phyloP scores from a whole-genome alignment of 2,329 filamentous ascomycete genomes.

The Orbilia quercus region DNA sequence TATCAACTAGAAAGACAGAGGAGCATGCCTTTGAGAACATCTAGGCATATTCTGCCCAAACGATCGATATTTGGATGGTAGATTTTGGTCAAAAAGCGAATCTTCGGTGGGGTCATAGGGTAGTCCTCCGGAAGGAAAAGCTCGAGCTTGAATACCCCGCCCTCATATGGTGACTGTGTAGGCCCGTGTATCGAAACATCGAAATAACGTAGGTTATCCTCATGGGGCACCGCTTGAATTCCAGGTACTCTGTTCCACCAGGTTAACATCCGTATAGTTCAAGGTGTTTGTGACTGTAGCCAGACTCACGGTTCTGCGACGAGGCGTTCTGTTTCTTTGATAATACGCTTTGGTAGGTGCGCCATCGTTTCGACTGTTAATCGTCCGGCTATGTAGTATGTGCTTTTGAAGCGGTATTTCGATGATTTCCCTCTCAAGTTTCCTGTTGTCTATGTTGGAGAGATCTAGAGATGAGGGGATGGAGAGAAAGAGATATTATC shows the following conservation, averaged over 20 bases:
- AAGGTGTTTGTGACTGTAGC: conserved; percentile 13
- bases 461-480: neutral
- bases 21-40: conserved; percentile 89
- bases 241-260: conserved; percentile 78
- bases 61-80: conserved; percentile 99
- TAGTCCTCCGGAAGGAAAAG: conserved; percentile 98
- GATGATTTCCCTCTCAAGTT: no score
- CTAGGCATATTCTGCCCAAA: conserved; percentile 93
- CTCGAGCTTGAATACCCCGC: conserved; percentile 94
- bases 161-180: conserved; percentile 64
- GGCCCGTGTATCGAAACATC: conserved; percentile 97
- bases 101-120: conserved; percentile 98
- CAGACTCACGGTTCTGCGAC: conserved; percentile 91
- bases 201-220: conserved; percentile 97
- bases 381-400: neutral
- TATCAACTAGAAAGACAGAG: neutral
- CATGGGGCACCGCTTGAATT: conserved; percentile 93
- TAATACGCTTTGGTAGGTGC: conserved; percentile 93
- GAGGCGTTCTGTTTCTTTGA: conserved; percentile 97
- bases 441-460: neutral
- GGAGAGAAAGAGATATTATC: neutral
- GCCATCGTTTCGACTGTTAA: conserved; percentile 67
- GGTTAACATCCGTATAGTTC: conserved; percentile 39
- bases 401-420: neutral
- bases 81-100: conserved; percentile 98